Percentiles rank a stretch among this genome's conserved stretches.
phyloP scores from a whole-genome alignment of 805 yeast genomes.

The Scheffersomyces ergatensis region DNA sequence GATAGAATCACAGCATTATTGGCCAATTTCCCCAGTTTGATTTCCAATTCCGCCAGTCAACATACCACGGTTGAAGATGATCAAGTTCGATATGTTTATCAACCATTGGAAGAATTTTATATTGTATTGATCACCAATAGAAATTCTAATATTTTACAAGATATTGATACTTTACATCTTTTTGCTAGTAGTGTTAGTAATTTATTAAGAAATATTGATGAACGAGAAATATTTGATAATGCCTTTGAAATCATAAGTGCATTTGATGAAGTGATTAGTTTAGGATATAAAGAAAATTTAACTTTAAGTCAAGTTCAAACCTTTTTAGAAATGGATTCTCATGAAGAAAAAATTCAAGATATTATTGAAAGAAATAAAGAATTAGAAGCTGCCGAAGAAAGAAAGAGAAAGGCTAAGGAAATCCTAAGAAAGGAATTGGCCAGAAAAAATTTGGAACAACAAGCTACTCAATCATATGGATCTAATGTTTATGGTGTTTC shows the following conservation, averaged over 20 bases:
- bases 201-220: constrained; percentile 69
- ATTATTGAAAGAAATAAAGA: constrained; percentile 96
- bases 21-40: constrained; percentile 79
- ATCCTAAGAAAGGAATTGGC: constrained; percentile 78
- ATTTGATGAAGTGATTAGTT: constrained; percentile 86
- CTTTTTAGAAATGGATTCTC: constrained; percentile 95
- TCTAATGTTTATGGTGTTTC: constrained; percentile 6
- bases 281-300: constrained; percentile 89
- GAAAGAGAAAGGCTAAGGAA: constrained; percentile 92
- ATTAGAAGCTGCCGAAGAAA: constrained; percentile 93
- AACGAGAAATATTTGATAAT: constrained; percentile 74
- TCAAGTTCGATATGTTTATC: constrained; percentile 88
- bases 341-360: constrained; percentile 97
- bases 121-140: constrained; percentile 88
- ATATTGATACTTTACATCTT: constrained; percentile 85
- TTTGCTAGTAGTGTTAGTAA: constrained; percentile 81
- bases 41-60: constrained; percentile 68
- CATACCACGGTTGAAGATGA: constrained; percentile 95
- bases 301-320: constrained; percentile 80
- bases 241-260: constrained; percentile 90
- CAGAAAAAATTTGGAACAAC: constrained; percentile 54
- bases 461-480: constrained; percentile 26
- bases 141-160: constrained; percentile 89
- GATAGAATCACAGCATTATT: constrained; percentile 84
- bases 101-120: constrained; percentile 91